phyloP scores from a whole-genome alignment of 2,329 filamentous ascomycete genomes.

The Colletotrichum coccodes region DNA sequence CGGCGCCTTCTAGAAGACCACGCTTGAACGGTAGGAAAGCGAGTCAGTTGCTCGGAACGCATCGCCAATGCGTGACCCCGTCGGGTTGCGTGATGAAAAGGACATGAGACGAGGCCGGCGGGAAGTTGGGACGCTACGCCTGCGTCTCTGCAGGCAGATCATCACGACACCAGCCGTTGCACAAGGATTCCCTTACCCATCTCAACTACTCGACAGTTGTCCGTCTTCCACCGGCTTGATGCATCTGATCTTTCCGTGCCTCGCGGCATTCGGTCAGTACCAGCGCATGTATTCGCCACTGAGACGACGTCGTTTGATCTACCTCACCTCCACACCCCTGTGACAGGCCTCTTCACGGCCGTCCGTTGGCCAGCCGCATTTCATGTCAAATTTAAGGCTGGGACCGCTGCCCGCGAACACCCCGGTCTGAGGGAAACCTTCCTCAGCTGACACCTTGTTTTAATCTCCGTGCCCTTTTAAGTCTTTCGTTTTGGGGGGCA shows the following conservation, averaged over 20 bases:
- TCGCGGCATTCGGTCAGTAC: background rate
- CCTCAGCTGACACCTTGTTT: background rate
- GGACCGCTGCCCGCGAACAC: background rate
- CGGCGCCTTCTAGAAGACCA: background rate
- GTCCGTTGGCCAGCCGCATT: background rate
- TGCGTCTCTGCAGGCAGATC: background rate
- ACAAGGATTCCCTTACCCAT: background rate
- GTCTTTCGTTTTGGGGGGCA: background rate
- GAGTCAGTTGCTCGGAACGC: background rate
- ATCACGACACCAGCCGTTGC: background rate
- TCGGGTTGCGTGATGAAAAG: background rate
- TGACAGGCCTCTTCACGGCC: background rate
- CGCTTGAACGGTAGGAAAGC: background rate
- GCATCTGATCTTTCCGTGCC: slow-evolving; percentile 14
- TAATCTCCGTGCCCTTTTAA: slow-evolving; percentile 1
- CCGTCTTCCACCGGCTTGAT: background rate
- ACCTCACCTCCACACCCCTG: slow-evolving; percentile 10
- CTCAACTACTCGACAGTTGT: background rate
- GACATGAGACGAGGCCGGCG: slow-evolving; percentile 11
- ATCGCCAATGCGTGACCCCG: background rate
- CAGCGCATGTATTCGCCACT: slow-evolving; percentile 4
- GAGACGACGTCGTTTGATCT: slow-evolving; percentile 29
- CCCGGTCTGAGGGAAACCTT: slow-evolving; percentile 3
- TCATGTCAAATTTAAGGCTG: slow-evolving; percentile 6
- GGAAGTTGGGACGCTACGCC: background rate